Evolutionary conservation across 2,329 filamentous ascomycete species (phyloP).

Genomic region (Akanthomyces uredinophilus): DNA sequence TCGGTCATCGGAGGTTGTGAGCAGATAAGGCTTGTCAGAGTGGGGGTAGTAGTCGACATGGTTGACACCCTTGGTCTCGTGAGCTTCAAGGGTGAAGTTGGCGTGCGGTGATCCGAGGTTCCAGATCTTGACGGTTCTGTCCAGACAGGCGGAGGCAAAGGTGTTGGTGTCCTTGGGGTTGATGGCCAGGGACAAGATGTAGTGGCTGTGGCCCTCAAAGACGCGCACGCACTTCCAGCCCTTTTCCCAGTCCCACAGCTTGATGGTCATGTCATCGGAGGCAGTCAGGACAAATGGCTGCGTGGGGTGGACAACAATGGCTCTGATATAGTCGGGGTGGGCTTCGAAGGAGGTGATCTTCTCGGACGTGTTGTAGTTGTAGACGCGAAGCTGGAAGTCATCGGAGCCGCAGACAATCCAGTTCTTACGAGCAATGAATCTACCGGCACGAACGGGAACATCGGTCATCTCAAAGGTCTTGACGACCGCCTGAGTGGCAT

Average conservation of each 20-base stretch:
- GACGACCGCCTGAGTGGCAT: slow-evolving; percentile 92
- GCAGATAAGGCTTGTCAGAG: slow-evolving; percentile 75
- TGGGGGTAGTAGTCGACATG: slow-evolving; percentile 87
- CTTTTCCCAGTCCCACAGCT: slow-evolving; percentile 98
- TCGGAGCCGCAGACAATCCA: slow-evolving; percentile 97
- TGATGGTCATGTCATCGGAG: slow-evolving; percentile 97
- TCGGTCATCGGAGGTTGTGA: slow-evolving; percentile 93
- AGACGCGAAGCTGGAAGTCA: slow-evolving; percentile 81
- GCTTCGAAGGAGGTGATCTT: slow-evolving; percentile 97
- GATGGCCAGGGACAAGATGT: slow-evolving; percentile 93
- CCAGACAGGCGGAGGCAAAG: slow-evolving; percentile 88
- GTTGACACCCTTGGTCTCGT: slow-evolving; percentile 96
- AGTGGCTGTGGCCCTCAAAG: slow-evolving; percentile 94
- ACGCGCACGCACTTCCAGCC: slow-evolving; percentile 96
- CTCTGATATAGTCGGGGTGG: slow-evolving; percentile 96
- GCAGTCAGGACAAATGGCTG: slow-evolving; percentile 95
- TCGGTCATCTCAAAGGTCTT: slow-evolving; percentile 99
- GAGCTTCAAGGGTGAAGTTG: slow-evolving; percentile 94
- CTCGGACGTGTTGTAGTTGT: slow-evolving; percentile 99
- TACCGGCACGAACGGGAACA: slow-evolving; percentile 92
- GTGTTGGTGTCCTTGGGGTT: slow-evolving; percentile 97
- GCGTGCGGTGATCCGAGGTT: slow-evolving; percentile 87
- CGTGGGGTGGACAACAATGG: slow-evolving; percentile 90
- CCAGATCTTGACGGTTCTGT: slow-evolving; percentile 97
- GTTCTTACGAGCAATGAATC: slow-evolving; percentile 96